A percentile compares a stretch with the other conserved stretches of the same genome.
These are phyloP conservation scores for Ustilago trichophora DNA, from an alignment of 1,284 basidiomycete genomes.

Conservation along the genomic window DNA sequence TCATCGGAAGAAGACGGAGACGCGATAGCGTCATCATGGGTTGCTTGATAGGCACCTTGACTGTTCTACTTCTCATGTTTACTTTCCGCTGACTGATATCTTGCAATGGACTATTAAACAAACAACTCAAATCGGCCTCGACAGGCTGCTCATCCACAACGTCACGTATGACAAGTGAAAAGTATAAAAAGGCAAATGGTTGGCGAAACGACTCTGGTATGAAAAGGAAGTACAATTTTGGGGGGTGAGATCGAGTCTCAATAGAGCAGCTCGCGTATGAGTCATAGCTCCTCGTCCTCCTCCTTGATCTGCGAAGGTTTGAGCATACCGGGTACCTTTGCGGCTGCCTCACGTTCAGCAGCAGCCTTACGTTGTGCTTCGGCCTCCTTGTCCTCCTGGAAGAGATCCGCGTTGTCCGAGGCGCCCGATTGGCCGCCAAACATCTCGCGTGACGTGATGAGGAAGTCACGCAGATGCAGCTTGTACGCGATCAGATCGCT, in stretches of 20 bases:
- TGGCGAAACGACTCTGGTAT: constrained; percentile 13
- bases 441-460: constrained; percentile 71
- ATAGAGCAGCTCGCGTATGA: constrained; percentile 55
- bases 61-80: constrained; percentile 81
- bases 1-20: constrained; percentile 89
- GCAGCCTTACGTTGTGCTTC: constrained; percentile 77
- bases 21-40: constrained; percentile 91
- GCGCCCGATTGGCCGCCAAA: constrained; percentile 68
- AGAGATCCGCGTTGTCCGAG: constrained; percentile 83
- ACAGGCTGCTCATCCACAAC: too few relatives aligned
- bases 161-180: not conserved
- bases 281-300: constrained; percentile 62
- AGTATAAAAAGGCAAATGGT: not conserved
- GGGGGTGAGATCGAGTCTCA: constrained; percentile 1
- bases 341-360: constrained; percentile 85
- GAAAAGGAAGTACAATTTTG: constrained; percentile 27
- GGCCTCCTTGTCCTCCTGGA: constrained; percentile 92
- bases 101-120: not conserved
- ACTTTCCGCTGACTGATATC: constrained; percentile 26
- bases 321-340: constrained; percentile 97
- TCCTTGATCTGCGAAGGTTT: constrained; percentile 74
- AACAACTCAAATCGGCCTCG: too few relatives aligned
- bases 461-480: constrained; percentile 81
- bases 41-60: constrained; percentile 82
- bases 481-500: constrained; percentile 82